Conservation (phyloP, 2,329 filamentous ascomycete genomes). For the Trichoderma brevicompactum region DNA sequence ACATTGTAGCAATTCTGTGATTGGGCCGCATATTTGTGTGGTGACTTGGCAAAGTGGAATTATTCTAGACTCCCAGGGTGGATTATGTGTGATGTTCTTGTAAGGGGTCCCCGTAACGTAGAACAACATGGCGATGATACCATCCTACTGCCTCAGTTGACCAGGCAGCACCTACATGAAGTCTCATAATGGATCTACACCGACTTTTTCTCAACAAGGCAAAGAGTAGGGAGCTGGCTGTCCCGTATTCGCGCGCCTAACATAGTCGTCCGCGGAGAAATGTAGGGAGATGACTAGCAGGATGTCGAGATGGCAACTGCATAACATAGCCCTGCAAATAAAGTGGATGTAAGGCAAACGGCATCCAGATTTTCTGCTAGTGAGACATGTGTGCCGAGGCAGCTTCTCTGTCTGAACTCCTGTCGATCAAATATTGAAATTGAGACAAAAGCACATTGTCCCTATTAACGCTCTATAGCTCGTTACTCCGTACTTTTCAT, state of each 20-base stretch:
- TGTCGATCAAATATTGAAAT: neutral
- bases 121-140: neutral
- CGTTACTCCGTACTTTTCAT: too few relatives aligned
- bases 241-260: neutral
- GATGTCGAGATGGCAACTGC: neutral
- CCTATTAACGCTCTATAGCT: too few relatives aligned
- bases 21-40: neutral
- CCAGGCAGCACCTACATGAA: neutral
- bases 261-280: neutral
- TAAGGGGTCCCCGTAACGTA: neutral
- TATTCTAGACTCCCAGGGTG: neutral
- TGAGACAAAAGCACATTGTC: neutral
- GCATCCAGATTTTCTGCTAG: neutral
- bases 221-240: neutral
- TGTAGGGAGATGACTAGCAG: neutral
- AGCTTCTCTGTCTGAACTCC: neutral
- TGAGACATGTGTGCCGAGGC: neutral
- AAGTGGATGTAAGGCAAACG: neutral
- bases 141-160: neutral
- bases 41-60: neutral
- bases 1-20: neutral
- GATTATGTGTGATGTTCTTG: neutral
- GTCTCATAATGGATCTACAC: neutral
- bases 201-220: neutral
- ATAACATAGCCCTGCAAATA: neutral